Evolutionary conservation across 441 rosid genomes (phyloP).

Genomic region (Eruca vesicaria): DNA sequence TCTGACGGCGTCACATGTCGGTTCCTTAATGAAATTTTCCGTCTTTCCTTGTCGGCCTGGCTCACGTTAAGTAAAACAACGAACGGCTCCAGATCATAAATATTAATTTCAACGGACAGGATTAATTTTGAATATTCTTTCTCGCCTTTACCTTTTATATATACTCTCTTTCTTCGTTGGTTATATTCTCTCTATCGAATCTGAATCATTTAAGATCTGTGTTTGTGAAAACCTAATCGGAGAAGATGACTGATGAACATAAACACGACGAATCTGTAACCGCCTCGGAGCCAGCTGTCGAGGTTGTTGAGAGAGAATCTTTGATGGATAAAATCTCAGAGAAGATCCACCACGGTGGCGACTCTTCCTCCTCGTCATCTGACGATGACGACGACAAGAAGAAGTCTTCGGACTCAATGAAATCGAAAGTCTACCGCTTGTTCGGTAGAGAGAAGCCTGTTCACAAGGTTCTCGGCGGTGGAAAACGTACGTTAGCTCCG

Average conservation of each 20-base stretch:
- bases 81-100: constrained; percentile 37
- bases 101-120: constrained; percentile 28
- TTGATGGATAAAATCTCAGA: constrained; percentile 70
- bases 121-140: neutral
- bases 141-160: neutral
- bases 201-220: constrained; percentile 18
- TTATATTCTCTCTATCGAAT: constrained; percentile 5
- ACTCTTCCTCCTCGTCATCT: constrained; percentile 51
- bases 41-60: constrained; percentile 6
- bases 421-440: constrained; percentile 58
- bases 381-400: constrained; percentile 66
- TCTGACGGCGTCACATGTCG: constrained; percentile 32
- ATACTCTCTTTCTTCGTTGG: constrained; percentile 6
- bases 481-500: constrained; percentile 35
- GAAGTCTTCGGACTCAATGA: constrained; percentile 41
- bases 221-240: too few relatives aligned
- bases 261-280: constrained; percentile 33
- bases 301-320: constrained; percentile 56
- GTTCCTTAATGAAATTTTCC: too few relatives aligned
- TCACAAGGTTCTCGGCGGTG: constrained; percentile 83
- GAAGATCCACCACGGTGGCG: constrained; percentile 48
- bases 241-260: constrained; percentile 34
- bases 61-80: constrained; percentile 29
- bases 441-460: constrained; percentile 80
- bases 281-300: constrained; percentile 41